These are phyloP conservation scores for Solanum tarijense DNA, from an alignment of 257 asterid genomes.

Conservation along the genomic window DNA sequence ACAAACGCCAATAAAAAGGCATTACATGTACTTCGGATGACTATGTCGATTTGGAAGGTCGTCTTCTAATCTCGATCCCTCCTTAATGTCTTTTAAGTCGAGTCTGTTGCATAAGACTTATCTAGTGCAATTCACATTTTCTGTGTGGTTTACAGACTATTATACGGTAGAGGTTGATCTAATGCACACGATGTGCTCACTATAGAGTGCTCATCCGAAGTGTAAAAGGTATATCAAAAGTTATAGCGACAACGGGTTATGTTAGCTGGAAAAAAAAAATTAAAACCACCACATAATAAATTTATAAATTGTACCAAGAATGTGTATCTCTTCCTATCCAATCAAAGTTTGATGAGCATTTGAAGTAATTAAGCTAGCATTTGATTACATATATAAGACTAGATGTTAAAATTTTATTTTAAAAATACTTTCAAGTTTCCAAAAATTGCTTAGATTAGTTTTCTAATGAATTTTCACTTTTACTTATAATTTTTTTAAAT, in stretches of 20 bases:
- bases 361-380: neutral
- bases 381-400: neutral
- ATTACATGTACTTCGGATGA: neutral
- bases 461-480: neutral
- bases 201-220: too few relatives aligned
- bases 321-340: neutral
- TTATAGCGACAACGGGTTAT: too few relatives aligned
- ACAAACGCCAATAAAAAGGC: neutral
- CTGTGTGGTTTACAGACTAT: accelerated
- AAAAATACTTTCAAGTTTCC: neutral
- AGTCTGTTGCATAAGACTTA: accelerated
- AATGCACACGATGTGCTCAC: too few relatives aligned
- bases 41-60: neutral
- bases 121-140: too few relatives aligned
- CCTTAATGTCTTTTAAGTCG: too few relatives aligned
- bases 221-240: too few relatives aligned
- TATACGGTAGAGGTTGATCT: too few relatives aligned
- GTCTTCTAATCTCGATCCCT: too few relatives aligned
- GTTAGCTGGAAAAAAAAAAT: too few relatives aligned
- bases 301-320: too few relatives aligned
- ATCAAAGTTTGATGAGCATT: neutral
- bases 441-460: neutral
- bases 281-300: neutral
- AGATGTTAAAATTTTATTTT: neutral
- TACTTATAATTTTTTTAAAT: too few relatives aligned